Percentiles rank a stretch among this genome's conserved stretches.
phyloP scores from a whole-genome alignment of 345 rosid genomes.

The Orychophragmus violaceus region DNA sequence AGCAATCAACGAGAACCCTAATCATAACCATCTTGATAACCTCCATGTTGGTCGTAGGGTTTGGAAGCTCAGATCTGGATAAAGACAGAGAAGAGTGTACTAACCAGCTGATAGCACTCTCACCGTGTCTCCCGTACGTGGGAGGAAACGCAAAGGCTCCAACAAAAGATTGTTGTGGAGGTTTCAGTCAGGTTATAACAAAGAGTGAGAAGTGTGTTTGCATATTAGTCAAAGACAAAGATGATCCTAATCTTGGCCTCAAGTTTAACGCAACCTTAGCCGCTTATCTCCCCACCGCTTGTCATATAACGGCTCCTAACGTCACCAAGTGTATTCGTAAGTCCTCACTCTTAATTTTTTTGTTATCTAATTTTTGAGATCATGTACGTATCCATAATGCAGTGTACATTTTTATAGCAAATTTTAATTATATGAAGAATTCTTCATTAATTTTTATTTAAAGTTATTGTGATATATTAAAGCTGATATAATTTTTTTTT shows the following conservation, averaged over 20 bases:
- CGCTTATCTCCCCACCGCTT: conserved; percentile 49
- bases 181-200: conserved; percentile 47
- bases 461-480: too few relatives aligned
- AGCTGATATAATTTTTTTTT: not conserved
- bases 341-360: conserved; percentile 4
- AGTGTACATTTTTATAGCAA: not conserved
- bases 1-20: conserved; percentile 3
- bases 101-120: conserved; percentile 41
- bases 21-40: conserved; percentile 14
- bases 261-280: conserved; percentile 60
- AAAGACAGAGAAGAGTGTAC: conserved; percentile 69
- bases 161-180: conserved; percentile 64
- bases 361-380: not conserved
- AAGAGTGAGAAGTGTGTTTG: conserved; percentile 73
- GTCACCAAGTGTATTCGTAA: conserved; percentile 56
- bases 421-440: not conserved
- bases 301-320: conserved; percentile 45
- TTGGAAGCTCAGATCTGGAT: conserved; percentile 39
- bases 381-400: not conserved
- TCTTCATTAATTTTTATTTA: too few relatives aligned
- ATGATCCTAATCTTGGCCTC: conserved; percentile 72
- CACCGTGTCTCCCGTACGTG: conserved; percentile 66
- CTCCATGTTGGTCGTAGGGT: conserved; percentile 25
- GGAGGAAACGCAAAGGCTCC: conserved; percentile 60
- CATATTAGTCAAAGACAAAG: conserved; percentile 54